Evolutionary conservation across 768 basidiomycete species (phyloP), one percentile per base, ranked within the genome.

Genomic region (Melanogaster broomeanus): DNA sequence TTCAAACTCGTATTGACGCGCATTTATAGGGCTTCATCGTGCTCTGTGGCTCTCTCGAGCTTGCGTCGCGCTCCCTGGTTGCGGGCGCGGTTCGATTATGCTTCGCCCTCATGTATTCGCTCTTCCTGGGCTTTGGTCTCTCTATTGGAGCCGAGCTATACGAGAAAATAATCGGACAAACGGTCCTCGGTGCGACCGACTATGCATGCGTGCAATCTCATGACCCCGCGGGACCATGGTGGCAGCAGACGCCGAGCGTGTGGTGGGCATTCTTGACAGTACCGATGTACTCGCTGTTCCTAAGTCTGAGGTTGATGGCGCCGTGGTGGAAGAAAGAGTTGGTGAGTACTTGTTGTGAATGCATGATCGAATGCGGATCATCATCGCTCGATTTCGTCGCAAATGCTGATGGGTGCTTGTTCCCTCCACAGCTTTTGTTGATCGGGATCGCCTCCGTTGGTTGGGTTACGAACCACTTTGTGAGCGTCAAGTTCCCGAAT

Each of bases 51-150:
- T 79, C 85, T 11, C 81, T 93, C 27, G 92, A 93, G 63, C 71
- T 93, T 19, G 81, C 89, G 52, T 87, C 89, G 3, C 80, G 90
- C 16, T 89, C 88, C 55, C 85, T 95, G 60, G 83, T 92, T 27
- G 77, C 89, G 0, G 90, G 93, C n/a, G 85, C 89, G 11, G 90
- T 93, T 28, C 79, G 90, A 34, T 75, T 93, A 15, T 88, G 88
- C 58, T 93, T 88, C 61, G 80, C 88, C 22, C 75, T 89, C 46
- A 78, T 88, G 50, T 94, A 93, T 62, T 84, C 87, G n/a, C 74
- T 86, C 16, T 86, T 85, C 65, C 74, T 88, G 8, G 86, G 87
- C 0, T 90, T 94, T 63, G 92, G 93, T 5, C 81, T 93, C 10
- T 82, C 89, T 0, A 89, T 93, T 41, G 90, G 92, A 4, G 84